Base-by-base conservation (phyloP, 2,329 filamentous ascomycete species). In the Teratosphaeriaceae sp. region DNA sequence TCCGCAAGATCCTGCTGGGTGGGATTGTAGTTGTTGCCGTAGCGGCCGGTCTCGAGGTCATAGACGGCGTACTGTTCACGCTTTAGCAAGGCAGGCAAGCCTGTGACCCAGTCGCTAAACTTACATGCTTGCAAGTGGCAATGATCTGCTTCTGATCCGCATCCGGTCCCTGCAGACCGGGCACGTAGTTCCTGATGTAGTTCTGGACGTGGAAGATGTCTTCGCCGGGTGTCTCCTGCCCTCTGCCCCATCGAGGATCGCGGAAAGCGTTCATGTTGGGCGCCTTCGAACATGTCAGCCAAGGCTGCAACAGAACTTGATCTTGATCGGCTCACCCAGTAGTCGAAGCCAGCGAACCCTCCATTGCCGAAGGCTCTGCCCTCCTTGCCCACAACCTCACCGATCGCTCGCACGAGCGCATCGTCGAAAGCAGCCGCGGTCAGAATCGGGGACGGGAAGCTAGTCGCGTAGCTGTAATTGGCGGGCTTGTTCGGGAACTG, bases 111-210 rank as follows among this genome's bases (percentile, higher is more conserved):
- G n/a, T n/a, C n/a, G n/a, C n/a, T n/a, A n/a, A n/a, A n/a, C n/a
- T n/a, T n/a, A n/a, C n/a, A 54, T 80, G 77, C 57, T 80, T 80
- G 27, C 78, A 54, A 6, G 72, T 71, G 1, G 77, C 72, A 44
- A 80, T 77, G 1, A 76, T 30, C 34, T 43, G 31, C 27, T 48
- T 44, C 20, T 16, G 13, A 4, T 33, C 31, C 3, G 18, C n/a
- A 33, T 40, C 48, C 36, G 19, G 45, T 35, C 18, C 37, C 19
- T 39, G 37, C 22, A 50, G 22, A 23, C 42, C 47, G 7, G 42
- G 41, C 2, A 50, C 34, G 15, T 44, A 45, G n/a, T 38, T 40
- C 20, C 24, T 16, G 18, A 50, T 37, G 33, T 50, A 50, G 18
- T 27, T 23, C 31, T 44, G 38, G 12, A 43, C 23, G 30, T 35